Base-by-base conservation (phyloP, 2,329 filamentous ascomycete species). In the Beauveria bassiana region DNA sequence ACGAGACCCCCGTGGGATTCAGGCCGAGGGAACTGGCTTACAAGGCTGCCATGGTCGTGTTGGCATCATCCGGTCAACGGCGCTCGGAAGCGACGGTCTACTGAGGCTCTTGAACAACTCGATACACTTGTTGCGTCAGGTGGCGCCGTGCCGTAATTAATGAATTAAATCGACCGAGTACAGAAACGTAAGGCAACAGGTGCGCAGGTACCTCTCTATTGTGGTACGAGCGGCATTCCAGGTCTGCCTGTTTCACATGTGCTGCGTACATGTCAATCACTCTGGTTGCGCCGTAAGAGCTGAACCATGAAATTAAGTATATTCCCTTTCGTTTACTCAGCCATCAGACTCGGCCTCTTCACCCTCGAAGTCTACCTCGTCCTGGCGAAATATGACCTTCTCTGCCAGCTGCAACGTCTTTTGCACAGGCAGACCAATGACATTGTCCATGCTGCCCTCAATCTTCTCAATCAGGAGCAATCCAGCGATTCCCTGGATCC, bases 391-490 rank as follows among this genome's bases (percentile, higher is more conserved):
- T 65, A 97, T 80, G n/a, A 92, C 89, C 79, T 87, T 90, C 78
- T 98, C 93, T 63, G 96, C 95, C 68, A 97, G 74, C 71, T 86
- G 85, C 72, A 99, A 72, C 14, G 87, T 90, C 66, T 84, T 83
- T 67, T 91, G 83, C 65, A 98, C 80, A 8, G 95, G 95, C 73
- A 99, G 73, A 0, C 95, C 95, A 31, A 99, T 87, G 1, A 98
- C 95, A 73, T 98, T 98, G 78, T 99, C 95, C 69, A 91, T 90
- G 60, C 86, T 86, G 12, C 95, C 95, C 65, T 96, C 90, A 66
- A 99, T 89, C 73, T 83, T 88, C 73, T 97, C 92, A 14, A 99
- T 86, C 62, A 99, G 75, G 63, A 99, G 80, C 72, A 97, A 86
- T 9, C 90, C 88, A 1, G 90, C 95, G 12, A 93, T 79, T 0